Percentiles rank a stretch among this genome's conserved stretches.
phyloP scores from a whole-genome alignment of 2,329 filamentous ascomycete species.

The Nothomitra cinnamomea region DNA sequence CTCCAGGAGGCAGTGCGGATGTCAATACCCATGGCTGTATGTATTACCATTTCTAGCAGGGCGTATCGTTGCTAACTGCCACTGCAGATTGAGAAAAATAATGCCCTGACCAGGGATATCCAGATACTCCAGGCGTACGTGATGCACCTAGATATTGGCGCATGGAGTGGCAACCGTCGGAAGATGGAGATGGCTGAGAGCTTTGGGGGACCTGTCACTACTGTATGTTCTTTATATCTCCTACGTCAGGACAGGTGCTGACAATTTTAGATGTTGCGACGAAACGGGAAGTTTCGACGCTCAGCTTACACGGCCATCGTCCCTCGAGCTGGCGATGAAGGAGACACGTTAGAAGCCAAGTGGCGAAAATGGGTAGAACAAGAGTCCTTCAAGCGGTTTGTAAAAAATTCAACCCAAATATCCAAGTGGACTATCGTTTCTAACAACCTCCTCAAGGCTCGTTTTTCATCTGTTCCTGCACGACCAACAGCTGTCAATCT shows the following conservation, averaged over 20 bases:
- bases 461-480: conserved; percentile 47
- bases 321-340: conserved; percentile 36
- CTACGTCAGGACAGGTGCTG: no score
- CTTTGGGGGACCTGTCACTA: conserved; percentile 35
- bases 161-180: conserved; percentile 41
- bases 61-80: conserved; percentile 12
- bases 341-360: conserved; percentile 40
- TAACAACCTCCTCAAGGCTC: conserved; percentile 25
- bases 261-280: conserved; percentile 30
- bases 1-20: conserved; percentile 26
- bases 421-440: not conserved
- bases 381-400: conserved; percentile 47
- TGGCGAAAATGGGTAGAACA: conserved; percentile 47
- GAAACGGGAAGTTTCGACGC: conserved; percentile 40
- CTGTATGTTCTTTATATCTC: conserved; percentile 16
- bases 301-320: conserved; percentile 35
- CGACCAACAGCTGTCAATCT: conserved; percentile 51
- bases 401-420: not conserved
- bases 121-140: conserved; percentile 34
- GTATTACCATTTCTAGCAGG: conserved; percentile 21
- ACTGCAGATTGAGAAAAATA: conserved; percentile 29
- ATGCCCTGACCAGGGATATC: conserved; percentile 32
- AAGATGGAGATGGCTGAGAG: conserved; percentile 43
- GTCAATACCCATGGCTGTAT: no score
- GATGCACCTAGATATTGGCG: conserved; percentile 33